Evolutionary conservation across 148 eudicot species (phyloP), one percentile per base, ranked within the genome.

Genomic region (Fagopyrum homotropicum): DNA sequence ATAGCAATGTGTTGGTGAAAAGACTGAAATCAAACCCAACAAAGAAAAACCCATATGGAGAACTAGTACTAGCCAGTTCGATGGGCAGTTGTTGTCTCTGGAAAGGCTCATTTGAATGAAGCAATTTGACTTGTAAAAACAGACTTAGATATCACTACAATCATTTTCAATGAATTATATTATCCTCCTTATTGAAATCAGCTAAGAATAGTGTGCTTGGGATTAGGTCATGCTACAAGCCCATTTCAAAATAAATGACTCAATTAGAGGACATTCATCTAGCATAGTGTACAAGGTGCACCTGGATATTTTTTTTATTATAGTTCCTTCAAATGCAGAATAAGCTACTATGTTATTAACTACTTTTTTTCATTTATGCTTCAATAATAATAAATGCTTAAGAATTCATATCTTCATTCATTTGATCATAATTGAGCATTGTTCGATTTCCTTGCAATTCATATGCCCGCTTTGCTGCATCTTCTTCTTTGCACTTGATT

Each of bases 1-100:
- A 19, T 57, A 57, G 70, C n/a, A 64, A 40, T 35, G 70, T 12
- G 45, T 64, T 64, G 70, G 45, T 64, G 70, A 64, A 64, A 64
- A 30, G 45, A 45, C 45, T 30, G 45, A 64, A 64, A 64, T 64
- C 70, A 64, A 63, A 29, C 69, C 45, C 69, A 63, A 35, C 45
- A 63, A 64, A 35, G 45, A 35, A 11, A 64, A 64, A 64, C 70
- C 70, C n/a, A 10, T n/a, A 30, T 30, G 70, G 70, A 45, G 45
- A 64, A 30, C 45, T 30, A 64, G 63, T 40, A 64, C 70, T 64
- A 64, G 70, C 70, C 15, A 35, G 70, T 30, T 64, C 29, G 70
- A 64, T 64, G 70, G 70, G 16, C 12, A 64, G 70, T 64, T 64
- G 45, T 5, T 64, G 45, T 64, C 70, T 64, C 17, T 45, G n/a